phyloP scores from a whole-genome alignment of 1,284 basidiomycete genomes.

The Ceratobasidium sp. region DNA sequence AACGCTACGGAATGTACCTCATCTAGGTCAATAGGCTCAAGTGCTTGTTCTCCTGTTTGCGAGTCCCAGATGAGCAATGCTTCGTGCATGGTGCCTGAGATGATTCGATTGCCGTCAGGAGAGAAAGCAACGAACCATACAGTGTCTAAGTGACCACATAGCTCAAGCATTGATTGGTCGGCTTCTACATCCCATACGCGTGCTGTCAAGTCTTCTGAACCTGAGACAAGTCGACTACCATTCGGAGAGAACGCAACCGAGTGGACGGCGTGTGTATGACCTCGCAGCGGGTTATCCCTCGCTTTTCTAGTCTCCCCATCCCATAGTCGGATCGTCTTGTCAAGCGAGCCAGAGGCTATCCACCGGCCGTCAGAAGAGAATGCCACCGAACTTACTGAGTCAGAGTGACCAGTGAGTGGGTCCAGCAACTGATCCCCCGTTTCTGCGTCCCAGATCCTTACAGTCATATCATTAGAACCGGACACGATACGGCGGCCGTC shows the following conservation, averaged over 20 bases:
- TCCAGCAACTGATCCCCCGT: neutral
- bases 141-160: slow-evolving; percentile 24
- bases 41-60: neutral
- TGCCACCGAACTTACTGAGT: slow-evolving; percentile 10
- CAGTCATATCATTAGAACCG: slow-evolving; percentile 13
- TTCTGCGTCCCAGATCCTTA: slow-evolving; percentile 38
- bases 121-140: slow-evolving; percentile 42
- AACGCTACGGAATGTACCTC: neutral
- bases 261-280: slow-evolving; percentile 11
- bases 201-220: slow-evolving; percentile 19
- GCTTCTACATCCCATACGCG: slow-evolving; percentile 36
- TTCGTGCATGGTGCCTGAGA: slow-evolving; percentile 23
- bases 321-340: slow-evolving; percentile 42
- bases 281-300: neutral
- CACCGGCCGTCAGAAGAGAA: slow-evolving; percentile 42
- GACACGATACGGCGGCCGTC: slow-evolving; percentile 27
- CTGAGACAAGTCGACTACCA: slow-evolving; percentile 21
- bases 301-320: slow-evolving; percentile 16
- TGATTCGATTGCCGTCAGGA: slow-evolving; percentile 24
- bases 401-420: neutral
- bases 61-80: slow-evolving; percentile 35
- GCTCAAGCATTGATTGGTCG: neutral
- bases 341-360: slow-evolving; percentile 42
- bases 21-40: neutral
- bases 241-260: slow-evolving; percentile 29